These are phyloP conservation scores for Abrus precatorius DNA, from an alignment of 306 rosid genomes.

Conservation along the genomic window DNA sequence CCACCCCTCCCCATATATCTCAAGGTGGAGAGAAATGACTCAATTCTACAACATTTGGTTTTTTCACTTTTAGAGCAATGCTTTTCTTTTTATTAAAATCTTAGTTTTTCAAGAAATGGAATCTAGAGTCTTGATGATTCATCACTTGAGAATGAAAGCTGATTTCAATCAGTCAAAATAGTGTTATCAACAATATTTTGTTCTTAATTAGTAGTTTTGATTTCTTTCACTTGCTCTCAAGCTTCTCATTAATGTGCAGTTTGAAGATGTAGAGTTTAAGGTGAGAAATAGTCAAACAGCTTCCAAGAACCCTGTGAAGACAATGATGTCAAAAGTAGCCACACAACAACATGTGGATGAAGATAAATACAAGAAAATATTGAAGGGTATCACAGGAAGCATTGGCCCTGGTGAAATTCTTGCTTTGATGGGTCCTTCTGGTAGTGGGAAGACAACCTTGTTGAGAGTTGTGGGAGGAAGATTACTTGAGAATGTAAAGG, in stretches of 20 bases:
- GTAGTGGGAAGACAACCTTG: constrained; percentile 96
- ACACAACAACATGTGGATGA: constrained; percentile 59
- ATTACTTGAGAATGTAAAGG: constrained; percentile 73
- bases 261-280: constrained; percentile 87
- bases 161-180: constrained; percentile 7
- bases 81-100: neutral
- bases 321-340: constrained; percentile 68
- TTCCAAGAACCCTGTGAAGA: constrained; percentile 64
- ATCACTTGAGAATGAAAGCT: constrained; percentile 11
- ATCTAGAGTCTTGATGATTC: neutral
- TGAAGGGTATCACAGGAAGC: constrained; percentile 90
- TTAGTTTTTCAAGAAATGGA: constrained; percentile 12
- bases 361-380: constrained; percentile 74
- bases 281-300: constrained; percentile 64
- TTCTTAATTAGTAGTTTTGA: constrained; percentile 5
- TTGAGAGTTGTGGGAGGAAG: constrained; percentile 93
- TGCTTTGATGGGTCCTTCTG: constrained; percentile 99
- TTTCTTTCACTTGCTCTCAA: constrained; percentile 9
- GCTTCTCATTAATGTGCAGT: constrained; percentile 60
- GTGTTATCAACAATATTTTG: neutral
- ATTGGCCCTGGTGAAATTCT: constrained; percentile 94
- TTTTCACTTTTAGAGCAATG: neutral
- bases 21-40: constrained; percentile 62
- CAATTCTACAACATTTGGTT: neutral
- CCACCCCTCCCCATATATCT: constrained; percentile 86